These are phyloP conservation scores for Tolypocladium pustulatum DNA, from an alignment of 2,329 filamentous ascomycete species.

Conservation along the genomic window DNA sequence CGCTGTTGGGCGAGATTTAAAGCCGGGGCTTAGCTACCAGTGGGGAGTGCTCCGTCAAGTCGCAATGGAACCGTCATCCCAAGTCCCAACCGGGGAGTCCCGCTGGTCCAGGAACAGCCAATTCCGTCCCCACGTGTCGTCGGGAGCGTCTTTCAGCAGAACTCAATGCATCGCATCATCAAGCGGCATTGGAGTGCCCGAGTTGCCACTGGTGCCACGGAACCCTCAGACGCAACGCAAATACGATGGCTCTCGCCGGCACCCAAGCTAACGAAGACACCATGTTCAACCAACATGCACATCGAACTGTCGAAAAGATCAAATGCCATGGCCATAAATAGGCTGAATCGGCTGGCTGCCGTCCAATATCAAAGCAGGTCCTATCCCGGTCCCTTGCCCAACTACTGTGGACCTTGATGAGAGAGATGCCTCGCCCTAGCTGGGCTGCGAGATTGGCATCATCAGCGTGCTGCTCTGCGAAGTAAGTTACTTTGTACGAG, in stretches of 20 bases:
- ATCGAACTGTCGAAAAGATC: background rate
- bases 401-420: background rate
- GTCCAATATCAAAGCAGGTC: background rate
- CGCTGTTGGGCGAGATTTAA: background rate
- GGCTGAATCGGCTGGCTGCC: background rate
- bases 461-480: background rate
- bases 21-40: background rate
- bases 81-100: background rate
- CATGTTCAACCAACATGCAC: background rate
- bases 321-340: background rate
- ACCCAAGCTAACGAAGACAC: background rate
- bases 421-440: background rate
- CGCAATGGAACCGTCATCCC: background rate
- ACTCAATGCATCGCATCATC: background rate
- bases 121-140: slow-evolving; percentile 2
- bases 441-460: background rate
- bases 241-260: background rate
- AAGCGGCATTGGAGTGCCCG: background rate
- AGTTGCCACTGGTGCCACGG: background rate
- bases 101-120: background rate
- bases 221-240: background rate
- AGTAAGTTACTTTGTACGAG: background rate
- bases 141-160: background rate
- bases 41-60: background rate
- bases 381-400: background rate